Evolutionary conservation across 2,329 filamentous ascomycete genomes (phyloP).

Genomic region (Nemania sp.): DNA sequence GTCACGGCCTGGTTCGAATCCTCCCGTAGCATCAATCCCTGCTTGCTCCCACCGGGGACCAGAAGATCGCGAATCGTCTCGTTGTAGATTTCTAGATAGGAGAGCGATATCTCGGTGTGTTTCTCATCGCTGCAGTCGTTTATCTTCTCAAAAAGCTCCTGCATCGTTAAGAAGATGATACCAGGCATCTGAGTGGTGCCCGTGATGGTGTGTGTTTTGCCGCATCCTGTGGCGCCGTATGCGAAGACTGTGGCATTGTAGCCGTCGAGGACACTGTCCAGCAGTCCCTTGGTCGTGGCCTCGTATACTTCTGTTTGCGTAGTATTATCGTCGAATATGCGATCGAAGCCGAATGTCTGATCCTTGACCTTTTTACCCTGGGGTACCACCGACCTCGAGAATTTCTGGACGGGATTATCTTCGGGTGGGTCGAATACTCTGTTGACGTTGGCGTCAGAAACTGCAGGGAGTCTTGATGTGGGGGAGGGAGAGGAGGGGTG

Average conservation of each 20-base stretch:
- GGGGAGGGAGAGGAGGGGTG: no score
- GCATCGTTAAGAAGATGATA: constrained; percentile 99
- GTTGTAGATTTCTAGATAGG: constrained; percentile 98
- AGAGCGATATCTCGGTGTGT: constrained; percentile 85
- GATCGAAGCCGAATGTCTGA: constrained; percentile 95
- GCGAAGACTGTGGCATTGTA: constrained; percentile 99
- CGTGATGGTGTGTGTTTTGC: constrained; percentile 97
- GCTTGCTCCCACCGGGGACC: constrained; percentile 80
- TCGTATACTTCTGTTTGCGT: constrained; percentile 95
- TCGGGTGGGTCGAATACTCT: constrained; percentile 98
- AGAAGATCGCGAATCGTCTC: constrained; percentile 96
- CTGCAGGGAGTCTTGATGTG: neutral
- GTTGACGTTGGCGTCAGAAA: constrained; percentile 13
- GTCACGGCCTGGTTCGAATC: constrained; percentile 93
- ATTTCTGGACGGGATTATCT: constrained; percentile 87
- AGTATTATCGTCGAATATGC: constrained; percentile 94
- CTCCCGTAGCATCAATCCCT: constrained; percentile 88
- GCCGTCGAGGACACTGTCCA: constrained; percentile 93
- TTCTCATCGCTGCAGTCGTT: constrained; percentile 85
- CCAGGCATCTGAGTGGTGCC: constrained; percentile 91
- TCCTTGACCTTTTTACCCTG: constrained; percentile 94
- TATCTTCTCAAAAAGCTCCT: constrained; percentile 97
- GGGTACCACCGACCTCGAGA: constrained; percentile 79
- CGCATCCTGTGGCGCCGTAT: constrained; percentile 96
- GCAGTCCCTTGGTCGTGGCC: constrained; percentile 82